Conservation (phyloP, 164 flowering plant species). For the Sedum album region DNA sequence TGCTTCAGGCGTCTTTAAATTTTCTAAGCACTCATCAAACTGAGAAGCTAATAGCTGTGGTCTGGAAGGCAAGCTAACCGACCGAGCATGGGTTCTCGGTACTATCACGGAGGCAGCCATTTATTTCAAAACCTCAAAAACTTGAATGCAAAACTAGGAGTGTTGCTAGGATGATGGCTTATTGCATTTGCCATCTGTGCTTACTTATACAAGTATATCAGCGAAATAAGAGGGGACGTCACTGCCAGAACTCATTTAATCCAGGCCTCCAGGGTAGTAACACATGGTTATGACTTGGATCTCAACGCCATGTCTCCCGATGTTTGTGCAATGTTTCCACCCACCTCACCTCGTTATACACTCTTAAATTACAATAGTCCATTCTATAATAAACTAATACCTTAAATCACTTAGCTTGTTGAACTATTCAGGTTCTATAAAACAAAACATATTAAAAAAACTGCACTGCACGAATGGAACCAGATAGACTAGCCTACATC, state of each 20-base stretch:
- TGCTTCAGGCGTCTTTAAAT: slow-evolving; percentile 16
- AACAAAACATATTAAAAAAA: neutral
- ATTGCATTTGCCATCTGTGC: neutral
- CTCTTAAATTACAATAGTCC: slow-evolving; percentile 1
- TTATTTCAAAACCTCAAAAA: neutral
- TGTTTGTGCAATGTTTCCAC: slow-evolving; percentile 3
- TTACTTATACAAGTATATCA: neutral
- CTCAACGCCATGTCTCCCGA: slow-evolving; percentile 6
- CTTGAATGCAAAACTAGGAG: neutral
- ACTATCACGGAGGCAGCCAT: slow-evolving; percentile 6
- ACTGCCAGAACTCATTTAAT: neutral
- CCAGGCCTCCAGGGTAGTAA: neutral
- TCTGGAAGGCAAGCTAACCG: slow-evolving; percentile 23
- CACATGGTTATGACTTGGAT: slow-evolving; percentile 3
- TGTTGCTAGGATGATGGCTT: neutral
- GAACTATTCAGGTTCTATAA: neutral
- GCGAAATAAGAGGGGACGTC: neutral
- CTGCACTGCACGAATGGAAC: slow-evolving; percentile 3
- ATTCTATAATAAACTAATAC: neutral
- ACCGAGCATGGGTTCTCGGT: slow-evolving; percentile 22
- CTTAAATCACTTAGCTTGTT: neutral
- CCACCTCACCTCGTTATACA: neutral
- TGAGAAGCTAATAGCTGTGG: slow-evolving; percentile 15
- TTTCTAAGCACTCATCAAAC: slow-evolving; percentile 13
- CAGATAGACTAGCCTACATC: neutral